Evolutionary conservation across 2,329 filamentous ascomycete genomes (phyloP), one percentile per base, ranked within the genome.

Genomic region (Plenodomus lindquistii): DNA sequence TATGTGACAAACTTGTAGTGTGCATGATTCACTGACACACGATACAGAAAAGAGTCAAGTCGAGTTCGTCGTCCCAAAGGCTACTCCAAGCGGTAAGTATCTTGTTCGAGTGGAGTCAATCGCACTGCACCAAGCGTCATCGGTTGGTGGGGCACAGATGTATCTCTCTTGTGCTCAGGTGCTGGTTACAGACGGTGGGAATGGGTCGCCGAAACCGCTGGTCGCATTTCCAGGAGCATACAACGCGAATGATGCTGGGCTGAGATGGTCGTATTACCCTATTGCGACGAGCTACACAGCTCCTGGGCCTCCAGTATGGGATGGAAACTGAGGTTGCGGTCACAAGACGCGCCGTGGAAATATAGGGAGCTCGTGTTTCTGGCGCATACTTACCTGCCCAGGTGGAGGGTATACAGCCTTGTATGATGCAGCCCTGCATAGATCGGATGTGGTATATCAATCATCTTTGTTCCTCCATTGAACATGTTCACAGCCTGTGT

Each of bases 101-200:
- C 65, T 79, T 16, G 60, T 77, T 9, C 70, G 75, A 9, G 68
- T 74, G 16, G 76, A 79, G 54, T 75, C 76, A 42, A 76, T 79
- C 38, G 75, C 68, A 2, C 63, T 78, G 15, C 75, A 77, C 50
- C 69, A 73, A 46, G 74, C 70, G 4, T 54, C 58, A 18, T 58
- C 47, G 15, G 52, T 57, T 4, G 65, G 63, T 8, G 70, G 70
- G 37, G 71, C 70, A 6, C 70, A 78, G 60, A 76, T 78, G 47
- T 79, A 78, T 58, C 68, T 76, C 24, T 69, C 69, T 10, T 79
- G 77, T 56, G 74, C 73, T 0, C 76, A 79, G 59, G 55, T 79
- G 40, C 67, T 74, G 48, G 67, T 79, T 47, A 69, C 66, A 5
- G 70, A 70, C 9, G 63, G 67, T 19, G 72, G 72, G 4, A 66